These are phyloP conservation scores for Tardiomyces blankii DNA, from an alignment of 1,139 yeast species.

Conservation along the genomic window DNA sequence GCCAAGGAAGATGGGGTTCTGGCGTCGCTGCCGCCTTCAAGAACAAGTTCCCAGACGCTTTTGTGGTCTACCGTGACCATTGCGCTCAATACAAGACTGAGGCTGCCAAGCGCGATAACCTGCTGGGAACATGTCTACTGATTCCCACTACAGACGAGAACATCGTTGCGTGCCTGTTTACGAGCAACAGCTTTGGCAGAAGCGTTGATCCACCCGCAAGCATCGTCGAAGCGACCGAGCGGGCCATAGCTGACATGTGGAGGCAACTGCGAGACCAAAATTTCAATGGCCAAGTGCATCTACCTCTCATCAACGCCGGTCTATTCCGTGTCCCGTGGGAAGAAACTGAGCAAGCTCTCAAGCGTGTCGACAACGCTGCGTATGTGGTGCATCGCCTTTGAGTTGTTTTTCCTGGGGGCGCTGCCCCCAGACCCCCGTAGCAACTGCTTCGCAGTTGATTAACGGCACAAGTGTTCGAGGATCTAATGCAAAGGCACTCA, in stretches of 20 bases:
- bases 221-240: slow-evolving; percentile 39
- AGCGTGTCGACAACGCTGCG: slow-evolving; percentile 28
- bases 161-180: slow-evolving; percentile 54
- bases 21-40: slow-evolving; percentile 57
- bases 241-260: slow-evolving; percentile 37
- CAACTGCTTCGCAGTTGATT: not conserved
- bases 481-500: too few species aligned
- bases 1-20: slow-evolving; percentile 76
- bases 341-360: slow-evolving; percentile 43
- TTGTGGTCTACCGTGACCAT: slow-evolving; percentile 34
- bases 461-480: too few species aligned
- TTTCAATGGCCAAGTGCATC: slow-evolving; percentile 25
- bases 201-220: slow-evolving; percentile 31
- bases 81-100: slow-evolving; percentile 29
- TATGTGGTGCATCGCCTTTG: slow-evolving; percentile 21
- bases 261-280: slow-evolving; percentile 24
- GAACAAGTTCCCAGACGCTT: slow-evolving; percentile 41
- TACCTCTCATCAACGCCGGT: slow-evolving; percentile 79
- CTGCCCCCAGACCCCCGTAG: too few species aligned
- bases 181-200: slow-evolving; percentile 35
- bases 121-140: slow-evolving; percentile 46
- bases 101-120: slow-evolving; percentile 17
- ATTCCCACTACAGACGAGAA: slow-evolving; percentile 28
- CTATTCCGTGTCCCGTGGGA: slow-evolving; percentile 74
- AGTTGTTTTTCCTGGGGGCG: too few species aligned